Percentiles rank a stretch among this genome's conserved stretches.
These are phyloP conservation scores for Linum trigynum DNA, from an alignment of 345 rosid species.

Conservation along the genomic window DNA sequence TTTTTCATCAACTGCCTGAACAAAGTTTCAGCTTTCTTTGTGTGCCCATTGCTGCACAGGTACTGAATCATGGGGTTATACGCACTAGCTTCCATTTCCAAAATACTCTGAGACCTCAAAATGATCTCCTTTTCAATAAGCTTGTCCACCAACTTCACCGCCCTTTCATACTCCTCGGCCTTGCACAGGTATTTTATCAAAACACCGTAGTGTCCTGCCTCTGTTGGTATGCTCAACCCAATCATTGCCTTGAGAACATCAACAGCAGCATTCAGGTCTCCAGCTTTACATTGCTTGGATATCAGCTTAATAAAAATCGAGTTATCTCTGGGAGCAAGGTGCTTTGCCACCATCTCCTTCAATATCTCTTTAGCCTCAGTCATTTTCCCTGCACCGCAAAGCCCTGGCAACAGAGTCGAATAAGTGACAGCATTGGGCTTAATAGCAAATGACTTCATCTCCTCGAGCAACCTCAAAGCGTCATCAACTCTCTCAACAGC, in stretches of 20 bases:
- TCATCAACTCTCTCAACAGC: conserved; percentile 47
- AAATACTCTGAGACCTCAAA: conserved; percentile 56
- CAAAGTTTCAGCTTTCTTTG: conserved; percentile 70
- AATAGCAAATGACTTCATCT: conserved; percentile 60
- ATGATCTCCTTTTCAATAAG: conserved; percentile 70
- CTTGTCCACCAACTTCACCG: conserved; percentile 60
- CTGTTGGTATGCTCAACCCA: conserved; percentile 59
- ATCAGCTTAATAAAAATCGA: conserved; percentile 60
- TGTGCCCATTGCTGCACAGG: conserved; percentile 60
- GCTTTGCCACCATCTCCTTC: conserved; percentile 57
- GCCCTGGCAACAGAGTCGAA: conserved; percentile 69
- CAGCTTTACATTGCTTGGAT: conserved; percentile 47
- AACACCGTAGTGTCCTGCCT: conserved; percentile 80
- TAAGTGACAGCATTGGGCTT: conserved; percentile 68
- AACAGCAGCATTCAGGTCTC: conserved; percentile 57
- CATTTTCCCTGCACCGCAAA: conserved; percentile 64
- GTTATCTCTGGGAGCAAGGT: conserved; percentile 63
- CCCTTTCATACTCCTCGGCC: conserved; percentile 50
- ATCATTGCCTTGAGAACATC: conserved; percentile 78
- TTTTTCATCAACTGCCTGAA: conserved; percentile 83
- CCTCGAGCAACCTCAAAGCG: conserved; percentile 65
- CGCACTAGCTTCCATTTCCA: conserved; percentile 53
- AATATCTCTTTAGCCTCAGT: conserved; percentile 48
- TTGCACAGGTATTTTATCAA: conserved; percentile 69
- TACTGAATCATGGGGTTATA: conserved; percentile 60